Evolutionary conservation across 371 early-diverging fungal species (phyloP), one percentile per base, ranked within the genome.

Genomic region (Rhizopus delemar): DNA sequence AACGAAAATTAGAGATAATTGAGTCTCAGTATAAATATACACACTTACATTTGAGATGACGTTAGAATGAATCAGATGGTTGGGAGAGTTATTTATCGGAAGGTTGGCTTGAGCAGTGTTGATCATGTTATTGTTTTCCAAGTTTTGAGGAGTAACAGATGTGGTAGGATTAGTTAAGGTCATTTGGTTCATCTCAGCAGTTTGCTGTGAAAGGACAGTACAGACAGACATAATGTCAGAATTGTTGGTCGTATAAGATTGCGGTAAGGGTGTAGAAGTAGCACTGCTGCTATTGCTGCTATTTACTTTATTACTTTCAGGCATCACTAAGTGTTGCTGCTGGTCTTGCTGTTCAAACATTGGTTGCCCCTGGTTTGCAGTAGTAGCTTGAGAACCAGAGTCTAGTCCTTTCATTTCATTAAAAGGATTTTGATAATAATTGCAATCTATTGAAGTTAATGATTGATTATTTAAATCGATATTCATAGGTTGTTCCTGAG

Each of bases 231-330:
- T 48, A 8, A 48, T 29, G 29, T 48, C 48, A 48, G 48, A 48
- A 48, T 43, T 43, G 13, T 15, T 43, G 15, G 43, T n/a, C n/a
- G 43, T 5, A 43, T 48, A 48, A 29, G 29, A 48, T 7, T 48
- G 48, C 22, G 48, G 48, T 28, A 48, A 48, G 29, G 48, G 48
- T 1, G 48, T 48, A 48, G 48, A 48, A 29, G 48, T 48, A 48
- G 48, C 48, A 48, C 48, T 48, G 48, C 48, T 48, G 28, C 48
- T 48, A 28, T 48, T 48, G 29, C 48, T 48, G 12, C 28, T 22
- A 15, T 48, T 48, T 28, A 28, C 8, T 28, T 48, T 48, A 12
- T 5, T 9, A 28, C 28, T 48, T 31, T 28, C 28, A 29, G 43
- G 5, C 11, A n/a, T 43, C 43, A 43, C n/a, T 13, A 43, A 43